Evolutionary conservation across 345 rosid species (phyloP), one percentile per base, ranked within the genome.

Genomic region (Balakata baccata): DNA sequence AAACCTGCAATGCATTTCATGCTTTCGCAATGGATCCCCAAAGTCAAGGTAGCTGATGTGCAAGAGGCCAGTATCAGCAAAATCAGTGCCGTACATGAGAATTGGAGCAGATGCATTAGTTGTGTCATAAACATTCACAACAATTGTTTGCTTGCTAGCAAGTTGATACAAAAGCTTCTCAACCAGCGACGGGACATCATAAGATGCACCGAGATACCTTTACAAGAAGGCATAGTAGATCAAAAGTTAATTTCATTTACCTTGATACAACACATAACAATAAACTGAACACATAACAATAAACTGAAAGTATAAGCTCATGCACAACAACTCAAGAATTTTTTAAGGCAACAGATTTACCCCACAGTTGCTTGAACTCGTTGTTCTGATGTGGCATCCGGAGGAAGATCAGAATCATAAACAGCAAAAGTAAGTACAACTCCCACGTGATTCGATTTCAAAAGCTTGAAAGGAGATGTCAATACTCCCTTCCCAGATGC

Each of bases 1-100:
- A 71, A 72, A 90, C 98, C 98, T 88, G 95, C 98, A 94, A 74
- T 84, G 97, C 98, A 94, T 92, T 84, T 92, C 94, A 74, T 94
- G 98, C 76, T 82, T 92, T 83, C 98, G 81, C 65, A 75, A 75
- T 57, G 98, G 98, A 79, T 94, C 98, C 77, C 98, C 98, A 82
- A 94, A 94, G 78, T 94, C 98, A 69, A 94, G 89, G 71, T 78
- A 67, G 81, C 97, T 89, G 62, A 86, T 37, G 37, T 75, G 86
- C 75, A 87, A 71, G 57, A 86, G 87, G 66, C 92, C 93, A 34
- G 87, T 86, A 82, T 90, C 90, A 12, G 78, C 72, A 72, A 84
- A 72, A 18, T 89, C 96, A 81, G 84, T 74, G 51, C 98, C 98
- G 77, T 92, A 94, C 98, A 94, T 94, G 66, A 80, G 84, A 69